Base-by-base conservation (phyloP, 176 grass and related monocot genomes). In the Eragrostis curvula region DNA sequence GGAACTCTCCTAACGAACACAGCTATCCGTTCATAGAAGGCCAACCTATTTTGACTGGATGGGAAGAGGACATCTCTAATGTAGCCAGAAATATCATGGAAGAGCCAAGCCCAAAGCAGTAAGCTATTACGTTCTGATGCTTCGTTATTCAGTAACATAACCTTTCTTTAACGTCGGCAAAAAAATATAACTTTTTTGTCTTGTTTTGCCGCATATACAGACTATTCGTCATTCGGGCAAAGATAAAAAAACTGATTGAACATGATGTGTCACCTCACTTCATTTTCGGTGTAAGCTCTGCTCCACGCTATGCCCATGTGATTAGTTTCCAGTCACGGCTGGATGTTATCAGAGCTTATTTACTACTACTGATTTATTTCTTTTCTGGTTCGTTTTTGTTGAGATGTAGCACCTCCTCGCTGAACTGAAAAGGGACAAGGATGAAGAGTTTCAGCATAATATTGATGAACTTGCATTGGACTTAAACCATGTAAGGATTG, bases 31-130 rank as follows among this genome's bases (percentile, higher is more conserved):
- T 94, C 60, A 74, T 64, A 69, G 78, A 94, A 84, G 81, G 62
- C 27, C 88, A 91, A 41, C 61, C 41, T 45, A 82, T 91, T 75
- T 84, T 91, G 81, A 89, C 89, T 8, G 92, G 92, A 84, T 94
- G 89, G 92, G 92, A 94, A 68, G 89, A 89, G 10, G 92, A 91
- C 64, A 94, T 94, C 75, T 79, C 87, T 65, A 66, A 78, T 50
- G 81, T 91, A 29, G 92, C 92, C 44, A 89, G 64, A 75, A 91
- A 58, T 74, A 88, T 94, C 74, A 58, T 91, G 43, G 80, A 89
- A 57, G 92, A 94, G 56, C 89, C 87, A 89, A 87, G 84, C 50
- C 74, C 92, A 67, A 91, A 60, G 78, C 92, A 91, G 89, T 91
- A 86, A 78, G 88, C 49, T 78, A 57, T 49, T 62, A 68, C 23